Conservation (phyloP, 2,329 filamentous ascomycete genomes). For the Thielaviopsis populi region DNA sequence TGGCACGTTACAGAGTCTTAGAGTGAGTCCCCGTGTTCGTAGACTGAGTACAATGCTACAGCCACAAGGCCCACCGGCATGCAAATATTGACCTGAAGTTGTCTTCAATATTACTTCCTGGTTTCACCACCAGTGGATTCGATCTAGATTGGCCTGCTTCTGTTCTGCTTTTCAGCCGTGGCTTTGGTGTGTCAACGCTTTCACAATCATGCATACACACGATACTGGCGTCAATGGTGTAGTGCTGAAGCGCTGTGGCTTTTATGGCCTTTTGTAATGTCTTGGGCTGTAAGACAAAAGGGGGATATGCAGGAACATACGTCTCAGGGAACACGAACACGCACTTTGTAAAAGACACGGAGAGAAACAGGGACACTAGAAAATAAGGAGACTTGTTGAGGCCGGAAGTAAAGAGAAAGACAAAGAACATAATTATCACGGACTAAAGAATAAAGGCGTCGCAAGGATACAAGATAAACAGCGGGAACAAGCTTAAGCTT, state of each 20-base stretch:
- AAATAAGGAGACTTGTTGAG: background rate
- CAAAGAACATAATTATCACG: background rate
- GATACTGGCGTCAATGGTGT: background rate
- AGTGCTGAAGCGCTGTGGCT: background rate
- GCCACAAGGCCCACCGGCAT: background rate
- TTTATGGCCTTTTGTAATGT: background rate
- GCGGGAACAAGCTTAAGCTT: background rate
- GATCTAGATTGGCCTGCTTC: background rate
- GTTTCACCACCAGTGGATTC: background rate
- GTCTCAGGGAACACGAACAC: background rate
- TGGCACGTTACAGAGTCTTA: background rate
- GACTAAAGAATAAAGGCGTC: background rate
- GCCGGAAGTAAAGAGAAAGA: background rate
- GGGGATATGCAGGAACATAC: slow-evolving; percentile 3
- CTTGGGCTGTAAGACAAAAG: background rate
- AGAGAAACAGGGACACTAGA: background rate
- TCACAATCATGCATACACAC: background rate
- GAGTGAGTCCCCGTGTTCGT: background rate
- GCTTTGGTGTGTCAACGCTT: background rate
- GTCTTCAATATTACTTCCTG: background rate
- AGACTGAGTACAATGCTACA: background rate
- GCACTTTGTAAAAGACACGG: background rate
- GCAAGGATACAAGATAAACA: background rate
- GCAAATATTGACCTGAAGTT: background rate
- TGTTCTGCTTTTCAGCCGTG: background rate